Conservation (phyloP, 2,329 filamentous ascomycete genomes). For the Phialophora macrospora region DNA sequence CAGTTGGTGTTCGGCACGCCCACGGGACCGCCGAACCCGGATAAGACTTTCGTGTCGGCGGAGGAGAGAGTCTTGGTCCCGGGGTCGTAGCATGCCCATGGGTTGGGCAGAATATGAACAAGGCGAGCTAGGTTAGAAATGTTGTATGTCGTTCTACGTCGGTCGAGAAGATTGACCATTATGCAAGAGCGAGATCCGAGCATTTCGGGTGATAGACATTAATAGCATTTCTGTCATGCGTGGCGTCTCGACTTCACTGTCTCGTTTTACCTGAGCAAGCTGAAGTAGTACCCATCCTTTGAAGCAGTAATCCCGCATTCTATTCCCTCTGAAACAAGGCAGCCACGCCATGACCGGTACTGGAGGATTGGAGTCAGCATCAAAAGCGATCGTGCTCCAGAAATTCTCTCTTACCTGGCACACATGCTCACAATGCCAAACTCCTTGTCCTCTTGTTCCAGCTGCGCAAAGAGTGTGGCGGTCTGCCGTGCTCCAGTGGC, state of each 20-base stretch:
- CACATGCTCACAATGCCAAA: neutral
- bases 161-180: no score
- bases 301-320: neutral
- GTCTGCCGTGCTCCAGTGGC: slow-evolving; percentile 7
- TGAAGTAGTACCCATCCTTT: no score
- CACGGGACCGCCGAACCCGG: neutral
- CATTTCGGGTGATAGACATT: no score
- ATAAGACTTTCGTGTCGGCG: neutral
- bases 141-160: no score
- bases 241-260: no score
- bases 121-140: no score
- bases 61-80: neutral
- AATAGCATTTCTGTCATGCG: no score
- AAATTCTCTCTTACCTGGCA: neutral
- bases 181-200: no score
- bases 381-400: neutral
- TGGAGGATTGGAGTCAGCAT: neutral
- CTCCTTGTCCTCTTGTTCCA: slow-evolving; percentile 1
- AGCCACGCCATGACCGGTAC: neutral
- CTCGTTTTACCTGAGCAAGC: no score
- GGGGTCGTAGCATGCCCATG: neutral
- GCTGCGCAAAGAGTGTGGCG: slow-evolving; percentile 2
- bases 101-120: no score
- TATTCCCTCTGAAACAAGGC: neutral
- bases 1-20: slow-evolving; percentile 13